Base-by-base conservation (phyloP, 2,329 filamentous ascomycete species). In the Cladosporium sp. region DNA sequence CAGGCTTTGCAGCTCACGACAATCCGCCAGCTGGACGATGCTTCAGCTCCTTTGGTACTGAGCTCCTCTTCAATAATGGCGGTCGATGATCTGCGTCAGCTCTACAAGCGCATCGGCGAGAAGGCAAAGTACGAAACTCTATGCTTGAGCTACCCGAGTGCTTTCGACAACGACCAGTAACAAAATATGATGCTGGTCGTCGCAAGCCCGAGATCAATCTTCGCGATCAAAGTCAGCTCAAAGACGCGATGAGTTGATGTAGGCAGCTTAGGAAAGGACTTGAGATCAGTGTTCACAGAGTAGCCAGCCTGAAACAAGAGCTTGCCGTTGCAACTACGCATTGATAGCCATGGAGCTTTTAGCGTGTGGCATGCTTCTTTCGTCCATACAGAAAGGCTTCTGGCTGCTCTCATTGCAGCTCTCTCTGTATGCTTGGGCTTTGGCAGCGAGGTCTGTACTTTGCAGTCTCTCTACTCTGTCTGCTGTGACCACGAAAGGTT, bases 401-500 rank as follows among this genome's bases (percentile, higher is more conserved):
- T 49, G 49, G 35, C 69, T 69, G 35, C 67, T 68, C 28, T 59
- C 62, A 16, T 26, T 50, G 44, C 65, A 70, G 2, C 50, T 65
- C 37, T 67, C 59, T 21, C 49, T 59, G 50, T 67, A 69, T 2
- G 67, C 67, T 53, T 69, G 49, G 5, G 65, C n/a, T 18, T 68
- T 67, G 12, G 69, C 65, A 5, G 52, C 61, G 10, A 70, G 29
- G 49, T 68, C 67, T 4, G 65, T 65, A 16, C 29, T 65, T 7
- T 72, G 64, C 23, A 70, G 62, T 35, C 60, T 55, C 57, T 70
- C 65, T 1, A 76, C 57, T n/a, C 75, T 71, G 61, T 75, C 74
- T 1, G 66, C 57, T 0, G 75, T 76, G 1, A 66, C 69, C 18
- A 69, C 66, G 67, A 76, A 77, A 1, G 74, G 75, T 50, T 67